Evolutionary conservation across 768 basidiomycete species (phyloP).

Genomic region (Boletus rubroflammeus): DNA sequence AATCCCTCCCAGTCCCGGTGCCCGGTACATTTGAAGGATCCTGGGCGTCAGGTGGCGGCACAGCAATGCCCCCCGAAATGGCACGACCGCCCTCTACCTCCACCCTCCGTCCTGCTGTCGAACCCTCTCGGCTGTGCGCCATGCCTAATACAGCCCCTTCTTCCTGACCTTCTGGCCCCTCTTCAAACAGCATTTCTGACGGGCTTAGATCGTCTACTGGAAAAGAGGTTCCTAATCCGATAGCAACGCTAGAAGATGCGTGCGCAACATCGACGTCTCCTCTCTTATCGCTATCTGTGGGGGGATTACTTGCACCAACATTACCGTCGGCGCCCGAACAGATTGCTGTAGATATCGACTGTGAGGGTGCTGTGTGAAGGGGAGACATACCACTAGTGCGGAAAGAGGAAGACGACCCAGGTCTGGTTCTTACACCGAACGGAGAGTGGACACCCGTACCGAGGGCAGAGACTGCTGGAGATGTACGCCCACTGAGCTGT

Average conservation of each 20-base stretch:
- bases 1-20: conserved; percentile 5
- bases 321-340: not conserved
- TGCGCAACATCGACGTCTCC: not conserved
- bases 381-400: not conserved
- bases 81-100: conserved; percentile 15
- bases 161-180: conserved; percentile 1
- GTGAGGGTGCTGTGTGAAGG: conserved; percentile 1
- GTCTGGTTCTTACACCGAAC: conserved; percentile 2
- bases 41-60: conserved; percentile 18
- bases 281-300: conserved; percentile 6
- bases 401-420: conserved; percentile 6
- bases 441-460: conserved; percentile 11
- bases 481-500: conserved; percentile 22
- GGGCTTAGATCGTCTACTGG: not conserved
- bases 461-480: conserved; percentile 25
- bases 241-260: conserved; percentile 3
- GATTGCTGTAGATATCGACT: conserved; percentile 9
- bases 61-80: conserved; percentile 23
- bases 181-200: conserved; percentile 3
- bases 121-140: conserved; percentile 21
- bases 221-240: not conserved
- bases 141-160: conserved; percentile 16
- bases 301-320: not conserved
- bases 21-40: conserved; percentile 24
- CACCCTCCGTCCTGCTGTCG: conserved; percentile 15